Evolutionary conservation across 2,329 filamentous ascomycete genomes (phyloP), one percentile per base, ranked within the genome.

Genomic region (Clonostachys sp.): DNA sequence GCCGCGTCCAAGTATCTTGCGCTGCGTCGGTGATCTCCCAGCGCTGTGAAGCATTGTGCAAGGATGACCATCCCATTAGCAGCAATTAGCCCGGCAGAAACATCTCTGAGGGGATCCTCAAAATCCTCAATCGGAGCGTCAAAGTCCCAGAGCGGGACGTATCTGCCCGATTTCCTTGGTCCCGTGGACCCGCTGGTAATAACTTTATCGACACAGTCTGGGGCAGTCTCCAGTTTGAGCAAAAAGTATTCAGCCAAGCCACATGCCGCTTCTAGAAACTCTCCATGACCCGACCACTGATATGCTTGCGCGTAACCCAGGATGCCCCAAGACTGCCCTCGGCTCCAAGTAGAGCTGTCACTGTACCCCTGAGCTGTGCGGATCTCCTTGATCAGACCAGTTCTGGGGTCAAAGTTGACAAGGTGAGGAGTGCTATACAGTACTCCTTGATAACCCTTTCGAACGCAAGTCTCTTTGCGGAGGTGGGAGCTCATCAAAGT

Each of bases 241-340:
- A 78, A 48, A 51, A 80, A 80, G 49, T 78, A 79, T 36, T 75
- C 65, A 2, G 74, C 72, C 35, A 77, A 59, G 1, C 65, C 65
- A 5, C 68, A 65, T 0, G 77, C 70, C 1, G 73, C 71, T 0
- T 70, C 56, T 1, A 77, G 59, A 44, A 76, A 78, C 3, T 61
- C 61, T 0, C 48, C 17, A 2, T 75, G 67, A 12, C 67, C 67
- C 0, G 75, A 77, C 72, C 73, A 77, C 34, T 57, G 56, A 47
- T 73, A 77, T 0, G 72, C 70, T 50, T 77, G 74, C 0, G 74
- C 65, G 44, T 75, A 78, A 0, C 75, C 75, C 14, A 76, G 12
- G 14, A 78, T 71, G 1, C 64, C 68, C 75, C 76, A 79, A 1
- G 73, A 74, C 47, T 79, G 75, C 2, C 75, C 75, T 12, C 75